Evolutionary conservation across 2,329 filamentous ascomycete species (phyloP).

Genomic region (Pseudogymnoascus sp.): DNA sequence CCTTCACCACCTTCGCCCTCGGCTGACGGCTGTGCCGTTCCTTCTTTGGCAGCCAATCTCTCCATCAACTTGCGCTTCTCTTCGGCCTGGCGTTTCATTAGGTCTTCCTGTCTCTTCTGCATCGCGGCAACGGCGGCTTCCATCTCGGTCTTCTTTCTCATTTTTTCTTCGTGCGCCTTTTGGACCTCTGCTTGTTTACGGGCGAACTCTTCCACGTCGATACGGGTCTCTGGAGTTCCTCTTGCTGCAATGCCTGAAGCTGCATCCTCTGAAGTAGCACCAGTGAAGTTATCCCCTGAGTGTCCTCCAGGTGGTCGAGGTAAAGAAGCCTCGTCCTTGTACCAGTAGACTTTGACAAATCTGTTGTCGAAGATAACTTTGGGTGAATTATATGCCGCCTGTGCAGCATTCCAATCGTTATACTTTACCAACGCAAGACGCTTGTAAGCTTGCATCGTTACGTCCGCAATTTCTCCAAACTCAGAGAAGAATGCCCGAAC

Average conservation of each 20-base stretch:
- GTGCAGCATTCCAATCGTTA: slow-evolving; percentile 56
- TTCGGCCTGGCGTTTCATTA: slow-evolving; percentile 54
- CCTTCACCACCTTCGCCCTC: slow-evolving; percentile 21
- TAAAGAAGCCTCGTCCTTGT: slow-evolving; percentile 42
- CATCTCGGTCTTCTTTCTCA: slow-evolving; percentile 53
- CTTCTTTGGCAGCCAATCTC: slow-evolving; percentile 49
- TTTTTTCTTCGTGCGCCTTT: slow-evolving; percentile 56
- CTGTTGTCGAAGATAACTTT: slow-evolving; percentile 78
- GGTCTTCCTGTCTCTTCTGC: slow-evolving; percentile 53
- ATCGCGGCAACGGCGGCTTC: slow-evolving; percentile 55
- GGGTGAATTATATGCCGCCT: slow-evolving; percentile 64
- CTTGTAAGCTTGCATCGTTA: slow-evolving; percentile 57
- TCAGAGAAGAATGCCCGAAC: slow-evolving; percentile 63
- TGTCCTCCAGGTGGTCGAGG: slow-evolving; percentile 23
- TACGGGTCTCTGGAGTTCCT: slow-evolving; percentile 21
- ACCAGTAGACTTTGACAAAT: slow-evolving; percentile 80
- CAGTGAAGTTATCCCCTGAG: slow-evolving; percentile 5
- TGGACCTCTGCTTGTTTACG: slow-evolving; percentile 66
- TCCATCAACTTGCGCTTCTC: slow-evolving; percentile 56
- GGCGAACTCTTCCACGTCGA: slow-evolving; percentile 63
- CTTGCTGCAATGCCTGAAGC: slow-evolving; percentile 17
- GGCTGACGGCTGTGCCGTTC: slow-evolving; percentile 16
- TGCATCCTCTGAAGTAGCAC: slow-evolving; percentile 25
- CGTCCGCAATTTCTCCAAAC: slow-evolving; percentile 58
- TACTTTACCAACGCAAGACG: slow-evolving; percentile 63